Conservation (phyloP, 768 basidiomycete genomes). For the Clitopilus passeckerianus region DNA sequence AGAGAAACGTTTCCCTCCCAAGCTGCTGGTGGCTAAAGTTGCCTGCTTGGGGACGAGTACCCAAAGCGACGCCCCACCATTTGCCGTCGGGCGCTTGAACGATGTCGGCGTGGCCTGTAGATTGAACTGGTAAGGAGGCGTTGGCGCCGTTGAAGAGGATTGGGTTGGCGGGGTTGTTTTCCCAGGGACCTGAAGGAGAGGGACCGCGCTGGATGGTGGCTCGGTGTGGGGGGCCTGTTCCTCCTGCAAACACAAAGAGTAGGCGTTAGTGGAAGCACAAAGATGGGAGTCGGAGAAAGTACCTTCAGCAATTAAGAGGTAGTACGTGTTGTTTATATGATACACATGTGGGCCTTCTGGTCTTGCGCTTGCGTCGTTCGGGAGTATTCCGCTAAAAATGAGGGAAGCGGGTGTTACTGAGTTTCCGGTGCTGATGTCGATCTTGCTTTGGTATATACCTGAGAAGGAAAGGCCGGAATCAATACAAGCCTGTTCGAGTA, state of each 20-base stretch:
- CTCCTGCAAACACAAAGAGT: slow-evolving; percentile 18
- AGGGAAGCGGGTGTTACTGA: slow-evolving; percentile 28
- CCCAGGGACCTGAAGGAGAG: slow-evolving; percentile 35
- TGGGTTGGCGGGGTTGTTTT: slow-evolving; percentile 32
- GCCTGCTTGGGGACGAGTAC: slow-evolving; percentile 27
- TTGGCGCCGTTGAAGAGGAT: slow-evolving; percentile 34
- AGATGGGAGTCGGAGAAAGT: neutral
- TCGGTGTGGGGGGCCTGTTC: slow-evolving; percentile 27
- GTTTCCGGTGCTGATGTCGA: slow-evolving; percentile 29
- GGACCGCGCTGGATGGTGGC: slow-evolving; percentile 32
- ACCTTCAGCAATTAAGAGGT: slow-evolving; percentile 37
- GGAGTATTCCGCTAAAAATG: slow-evolving; percentile 32
- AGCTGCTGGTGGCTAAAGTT: slow-evolving; percentile 30
- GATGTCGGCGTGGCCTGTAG: slow-evolving; percentile 33
- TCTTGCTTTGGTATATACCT: slow-evolving; percentile 36
- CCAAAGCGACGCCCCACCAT: slow-evolving; percentile 38
- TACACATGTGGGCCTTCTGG: slow-evolving; percentile 39
- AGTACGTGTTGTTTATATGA: slow-evolving; percentile 31
- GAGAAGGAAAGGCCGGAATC: neutral
- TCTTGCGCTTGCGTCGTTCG: slow-evolving; percentile 26
- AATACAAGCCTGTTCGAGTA: neutral
- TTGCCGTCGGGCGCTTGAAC: slow-evolving; percentile 26
- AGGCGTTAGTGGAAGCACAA: no score
- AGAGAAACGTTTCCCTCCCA: slow-evolving; percentile 35
- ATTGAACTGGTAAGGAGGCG: slow-evolving; percentile 26